phyloP scores from a whole-genome alignment of 371 early-diverging fungal genomes.

The Vairimorpha necatrix region DNA sequence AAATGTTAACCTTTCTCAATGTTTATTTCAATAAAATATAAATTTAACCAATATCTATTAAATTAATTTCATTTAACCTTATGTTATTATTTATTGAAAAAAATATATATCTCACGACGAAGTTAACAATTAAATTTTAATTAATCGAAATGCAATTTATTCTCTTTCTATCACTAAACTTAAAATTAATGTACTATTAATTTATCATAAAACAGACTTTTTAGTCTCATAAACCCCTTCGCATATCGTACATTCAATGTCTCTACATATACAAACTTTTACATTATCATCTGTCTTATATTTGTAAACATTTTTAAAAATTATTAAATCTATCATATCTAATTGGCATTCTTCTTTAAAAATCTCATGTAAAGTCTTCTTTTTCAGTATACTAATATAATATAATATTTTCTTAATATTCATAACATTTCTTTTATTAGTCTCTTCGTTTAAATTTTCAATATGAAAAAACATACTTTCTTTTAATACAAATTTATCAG shows the following conservation, averaged over 20 bases:
- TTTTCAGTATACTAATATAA: neutral
- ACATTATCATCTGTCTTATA: neutral
- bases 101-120: too few species aligned
- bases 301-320: neutral
- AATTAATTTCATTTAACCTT: too few species aligned
- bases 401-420: neutral
- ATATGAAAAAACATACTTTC: neutral
- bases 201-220: neutral
- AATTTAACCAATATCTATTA: too few species aligned
- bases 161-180: too few species aligned
- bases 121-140: too few species aligned
- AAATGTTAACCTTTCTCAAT: too few species aligned
- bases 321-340: neutral
- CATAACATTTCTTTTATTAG: neutral
- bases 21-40: too few species aligned
- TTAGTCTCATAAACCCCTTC: neutral
- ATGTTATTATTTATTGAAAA: too few species aligned
- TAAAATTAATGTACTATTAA: too few species aligned
- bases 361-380: neutral
- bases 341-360: neutral
- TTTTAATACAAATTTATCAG: neutral
- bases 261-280: constrained; percentile 6
- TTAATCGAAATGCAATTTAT: too few species aligned
- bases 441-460: neutral
- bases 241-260: neutral